phyloP scores from a whole-genome alignment of 306 rosid genomes.

The Begonia masoniana region DNA sequence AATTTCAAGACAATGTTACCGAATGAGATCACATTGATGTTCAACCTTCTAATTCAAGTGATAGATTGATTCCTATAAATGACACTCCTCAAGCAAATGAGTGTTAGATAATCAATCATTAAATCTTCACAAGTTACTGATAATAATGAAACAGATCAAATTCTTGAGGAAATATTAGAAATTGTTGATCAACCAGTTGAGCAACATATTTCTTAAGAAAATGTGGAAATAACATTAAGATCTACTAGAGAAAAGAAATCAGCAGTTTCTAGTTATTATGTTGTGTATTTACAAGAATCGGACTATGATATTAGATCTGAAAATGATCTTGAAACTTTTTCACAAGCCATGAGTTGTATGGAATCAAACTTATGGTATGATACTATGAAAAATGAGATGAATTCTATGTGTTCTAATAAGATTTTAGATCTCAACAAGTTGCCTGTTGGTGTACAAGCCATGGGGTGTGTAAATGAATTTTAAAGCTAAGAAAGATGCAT shows the following conservation, averaged over 20 bases:
- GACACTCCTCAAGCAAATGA: background rate
- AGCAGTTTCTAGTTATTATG: background rate
- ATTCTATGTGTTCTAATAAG: background rate
- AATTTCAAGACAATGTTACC: too few relatives aligned
- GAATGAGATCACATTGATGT: too few relatives aligned
- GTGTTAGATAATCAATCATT: background rate
- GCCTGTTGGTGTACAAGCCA: background rate
- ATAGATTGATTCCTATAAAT: too few relatives aligned
- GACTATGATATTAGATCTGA: background rate
- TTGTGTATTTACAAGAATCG: background rate
- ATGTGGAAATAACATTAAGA: background rate
- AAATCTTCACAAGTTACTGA: background rate
- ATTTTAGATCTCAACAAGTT: conserved; percentile 3
- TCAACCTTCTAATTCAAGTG: too few relatives aligned
- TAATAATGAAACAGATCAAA: background rate
- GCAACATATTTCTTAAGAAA: background rate
- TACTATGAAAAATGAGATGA: background rate
- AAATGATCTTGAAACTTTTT: background rate
- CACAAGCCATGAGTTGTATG: background rate
- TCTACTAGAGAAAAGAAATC: background rate
- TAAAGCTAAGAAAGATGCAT: background rate
- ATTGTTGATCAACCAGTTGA: too few relatives aligned
- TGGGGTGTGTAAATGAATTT: background rate
- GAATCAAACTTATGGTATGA: background rate
- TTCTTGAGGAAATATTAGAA: background rate